These are phyloP conservation scores for Omphalea diandra DNA, from an alignment of 441 rosid species.

Conservation along the genomic window DNA sequence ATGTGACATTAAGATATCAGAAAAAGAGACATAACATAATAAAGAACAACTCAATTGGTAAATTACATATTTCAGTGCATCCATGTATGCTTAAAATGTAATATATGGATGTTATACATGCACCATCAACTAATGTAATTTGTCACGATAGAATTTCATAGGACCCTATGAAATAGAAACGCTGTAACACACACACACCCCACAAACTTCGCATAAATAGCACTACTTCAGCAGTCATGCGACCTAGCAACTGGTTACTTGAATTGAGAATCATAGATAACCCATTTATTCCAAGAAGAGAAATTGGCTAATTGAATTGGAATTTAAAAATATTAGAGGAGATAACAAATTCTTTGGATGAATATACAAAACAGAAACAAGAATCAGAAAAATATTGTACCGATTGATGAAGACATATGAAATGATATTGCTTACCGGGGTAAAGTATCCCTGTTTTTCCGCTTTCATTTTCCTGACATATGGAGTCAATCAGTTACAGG, in stretches of 20 bases:
- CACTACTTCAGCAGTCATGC: background rate
- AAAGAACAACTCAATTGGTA: background rate
- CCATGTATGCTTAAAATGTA: background rate
- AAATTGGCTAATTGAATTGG: background rate
- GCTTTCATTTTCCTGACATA: slow-evolving; percentile 88
- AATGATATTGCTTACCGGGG: slow-evolving; percentile 51
- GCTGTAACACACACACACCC: background rate
- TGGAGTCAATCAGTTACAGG: slow-evolving; percentile 15
- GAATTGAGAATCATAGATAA: background rate
- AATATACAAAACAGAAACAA: background rate
- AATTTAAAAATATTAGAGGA: background rate
- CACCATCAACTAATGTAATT: background rate
- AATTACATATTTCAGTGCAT: background rate
- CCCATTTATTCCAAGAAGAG: background rate
- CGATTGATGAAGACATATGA: slow-evolving; percentile 2
- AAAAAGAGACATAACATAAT: background rate
- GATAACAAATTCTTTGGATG: background rate
- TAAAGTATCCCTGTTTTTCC: slow-evolving; percentile 96
- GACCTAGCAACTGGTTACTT: background rate
- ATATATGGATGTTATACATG: background rate
- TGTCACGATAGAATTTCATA: background rate
- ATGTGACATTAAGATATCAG: background rate
- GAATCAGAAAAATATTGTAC: background rate
- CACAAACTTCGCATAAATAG: background rate
- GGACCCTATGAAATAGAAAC: background rate